Base-by-base conservation (phyloP, 2,329 filamentous ascomycete species). In the Sporothrix dimorphospora region DNA sequence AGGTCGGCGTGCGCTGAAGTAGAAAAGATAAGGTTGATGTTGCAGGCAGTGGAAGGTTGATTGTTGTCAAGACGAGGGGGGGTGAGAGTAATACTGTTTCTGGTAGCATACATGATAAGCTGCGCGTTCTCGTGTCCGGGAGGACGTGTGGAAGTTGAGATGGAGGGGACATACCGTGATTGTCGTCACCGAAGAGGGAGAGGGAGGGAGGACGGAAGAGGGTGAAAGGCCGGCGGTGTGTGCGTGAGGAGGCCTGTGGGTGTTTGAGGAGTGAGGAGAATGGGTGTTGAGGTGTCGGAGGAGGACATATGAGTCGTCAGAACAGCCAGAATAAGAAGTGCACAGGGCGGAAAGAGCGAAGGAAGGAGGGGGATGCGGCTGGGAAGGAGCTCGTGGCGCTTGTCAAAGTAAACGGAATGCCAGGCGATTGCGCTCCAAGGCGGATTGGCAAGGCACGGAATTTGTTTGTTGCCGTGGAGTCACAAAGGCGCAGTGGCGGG, bases 381-480 rank as follows among this genome's bases (percentile, higher is more conserved):
- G 47, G 27, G 65, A 21, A 34, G 30, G 16, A 34, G 63, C 63
- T 51, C 42, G 12, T 30, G 27, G 63, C 42, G 63, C 63, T 49
- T 49, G 42, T 38, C 16, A 49, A 34, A n/a, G 38, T 47, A 4
- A 38, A 68, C 47, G 47, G 45, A 47, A 51, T 30, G 47, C 19
- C 42, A 67, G 24, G 24, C 42, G 42, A 21, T 21, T n/a, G 65
- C 65, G 65, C 65, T 68, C 8, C 47, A 53, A 55, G 66, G 49
- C 66, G 66, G 47, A 51, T 40, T 68, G 47, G 47, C 16, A 53
- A 34, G 67, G 67, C 51, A 27, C 55, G 71, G 71, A 72, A 66
- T 72, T 67, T 70, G 71, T 63, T 70, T 70, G 71, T 72, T 72
- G 71, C 57, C 71, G 57, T 70, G 59, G 59, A 66, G 45, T 61